A percentile compares a stretch with the other conserved stretches of the same genome.
phyloP scores from a whole-genome alignment of 257 asterid genomes.

The Scutellaria galericulata region DNA sequence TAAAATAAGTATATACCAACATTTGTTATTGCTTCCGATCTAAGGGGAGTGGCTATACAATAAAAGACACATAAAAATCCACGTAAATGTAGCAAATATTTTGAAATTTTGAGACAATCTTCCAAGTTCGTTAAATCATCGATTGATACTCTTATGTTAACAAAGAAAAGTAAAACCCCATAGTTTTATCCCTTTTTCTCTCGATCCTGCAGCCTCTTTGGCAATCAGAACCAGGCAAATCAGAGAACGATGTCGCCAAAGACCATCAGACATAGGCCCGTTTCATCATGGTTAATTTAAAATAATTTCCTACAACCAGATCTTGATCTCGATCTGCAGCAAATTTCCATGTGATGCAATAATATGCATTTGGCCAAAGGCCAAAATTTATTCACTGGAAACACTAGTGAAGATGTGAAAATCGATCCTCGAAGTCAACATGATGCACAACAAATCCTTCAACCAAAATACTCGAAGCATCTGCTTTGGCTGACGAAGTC shows the following conservation, averaged over 20 bases:
- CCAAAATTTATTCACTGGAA: conserved; percentile 22
- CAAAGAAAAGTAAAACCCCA: conserved; percentile 15
- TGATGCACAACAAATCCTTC: conserved; percentile 29
- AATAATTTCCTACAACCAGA: conserved; percentile 31
- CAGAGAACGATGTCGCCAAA: conserved; percentile 26
- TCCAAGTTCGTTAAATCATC: conserved; percentile 26
- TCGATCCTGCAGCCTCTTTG: conserved; percentile 23
- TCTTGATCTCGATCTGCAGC: conserved; percentile 31
- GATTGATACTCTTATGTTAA: conserved; percentile 8
- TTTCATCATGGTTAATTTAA: conserved; percentile 3
- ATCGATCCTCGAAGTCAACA: conserved; percentile 29
- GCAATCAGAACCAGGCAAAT: conserved; percentile 25
- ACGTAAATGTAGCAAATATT: conserved; percentile 13
- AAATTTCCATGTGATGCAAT: conserved; percentile 28
- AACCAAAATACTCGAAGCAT: conserved; percentile 23
- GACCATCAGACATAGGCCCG: conserved; percentile 6
- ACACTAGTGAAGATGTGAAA: conserved; percentile 29
- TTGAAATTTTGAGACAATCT: conserved; percentile 15
- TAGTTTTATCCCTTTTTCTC: neutral
- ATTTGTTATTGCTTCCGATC: conserved; percentile 26
- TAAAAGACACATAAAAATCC: conserved; percentile 25
- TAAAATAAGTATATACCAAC: conserved; percentile 26
- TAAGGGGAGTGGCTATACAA: conserved; percentile 14
- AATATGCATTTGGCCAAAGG: conserved; percentile 26
- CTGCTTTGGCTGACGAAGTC: conserved; percentile 27